Evolutionary conservation across 208 protist genomes (phyloP).

Genomic region (Acanthamoeba lenticulata): DNA sequence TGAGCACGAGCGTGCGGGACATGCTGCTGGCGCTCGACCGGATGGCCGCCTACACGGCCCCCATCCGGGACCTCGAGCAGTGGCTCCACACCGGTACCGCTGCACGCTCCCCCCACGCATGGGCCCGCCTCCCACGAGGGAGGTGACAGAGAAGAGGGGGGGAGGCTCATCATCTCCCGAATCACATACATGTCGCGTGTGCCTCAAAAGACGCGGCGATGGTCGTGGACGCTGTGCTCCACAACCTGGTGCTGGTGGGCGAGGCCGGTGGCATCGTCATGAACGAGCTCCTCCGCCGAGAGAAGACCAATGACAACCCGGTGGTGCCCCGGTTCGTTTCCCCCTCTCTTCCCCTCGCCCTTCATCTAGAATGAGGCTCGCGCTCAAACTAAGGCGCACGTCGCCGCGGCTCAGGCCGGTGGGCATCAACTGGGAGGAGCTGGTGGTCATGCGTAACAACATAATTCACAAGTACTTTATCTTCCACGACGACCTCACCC

Average conservation of each 20-base stretch:
- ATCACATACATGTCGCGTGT: not conserved
- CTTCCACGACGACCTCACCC: not conserved
- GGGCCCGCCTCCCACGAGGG: not conserved
- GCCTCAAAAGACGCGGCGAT: not conserved
- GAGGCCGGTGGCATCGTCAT: not conserved
- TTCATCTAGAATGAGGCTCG: too few species aligned
- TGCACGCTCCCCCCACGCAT: not conserved
- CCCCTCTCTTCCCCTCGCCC: not conserved
- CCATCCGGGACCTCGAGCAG: not conserved
- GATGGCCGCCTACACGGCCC: not conserved
- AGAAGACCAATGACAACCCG: not conserved
- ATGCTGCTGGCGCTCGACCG: not conserved
- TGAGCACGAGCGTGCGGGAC: not conserved
- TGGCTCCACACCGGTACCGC: not conserved
- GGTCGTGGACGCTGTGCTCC: not conserved
- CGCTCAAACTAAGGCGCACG: too few species aligned
- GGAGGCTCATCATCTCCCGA: too few species aligned
- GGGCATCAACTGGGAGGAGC: not conserved
- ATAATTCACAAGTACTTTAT: slow-evolving; percentile 35
- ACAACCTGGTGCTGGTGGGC: not conserved
- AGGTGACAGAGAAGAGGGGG: not conserved
- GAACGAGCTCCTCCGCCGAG: not conserved
- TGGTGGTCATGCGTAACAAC: slow-evolving; percentile 5
- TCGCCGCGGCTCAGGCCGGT: not conserved
- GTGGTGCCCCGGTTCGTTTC: not conserved